Evolutionary conservation across 2,329 filamentous ascomycete species (phyloP), one percentile per base, ranked within the genome.

Genomic region (Apiospora marii): DNA sequence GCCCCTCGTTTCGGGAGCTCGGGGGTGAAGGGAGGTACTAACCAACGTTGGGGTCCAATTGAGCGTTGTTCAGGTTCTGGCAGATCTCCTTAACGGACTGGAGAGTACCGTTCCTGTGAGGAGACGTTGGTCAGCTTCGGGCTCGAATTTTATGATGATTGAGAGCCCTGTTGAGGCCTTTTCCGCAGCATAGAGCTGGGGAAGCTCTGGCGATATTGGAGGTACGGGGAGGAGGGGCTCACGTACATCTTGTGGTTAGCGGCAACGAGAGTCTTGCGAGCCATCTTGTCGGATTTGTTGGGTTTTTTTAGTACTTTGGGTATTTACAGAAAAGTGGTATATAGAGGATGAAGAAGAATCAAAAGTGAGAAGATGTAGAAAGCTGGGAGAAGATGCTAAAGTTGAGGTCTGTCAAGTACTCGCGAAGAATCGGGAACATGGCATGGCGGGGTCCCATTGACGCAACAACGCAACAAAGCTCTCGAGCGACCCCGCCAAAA

Each of bases 241-340:
- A 84, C 89, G 83, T 87, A 97, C 95, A 98, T 98, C 91, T 99
- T 98, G 89, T 98, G 98, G 92, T 99, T 99, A 83, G 95, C 95
- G 85, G 95, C 95, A 85, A 98, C 94, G 85, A 98, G 97, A 90
- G 97, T 98, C 89, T 95, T 93, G 89, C 95, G 95, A 90, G 92
- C 90, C 95, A 97, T 98, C 81, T 82, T 94, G 90, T 86, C 80
- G 80, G 79, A 79, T 80, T 74, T 79, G 14, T 24, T 2, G 10
- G 24, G 7, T 16, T 53, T 75, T 75, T 81, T 78, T 37, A 19
- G 67, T 22, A 68, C 30, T 70, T 68, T 24, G 5, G 34, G 46
- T 70, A 44, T 37, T 58, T 67, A 43, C 69, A 5, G 44, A 46
- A 34, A 69, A 49, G 16, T 49, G 72, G 73, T 73, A 72, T 72